These are phyloP conservation scores for Aspergillus panamensis DNA, from an alignment of 495 filamentous ascomycete genomes.

Conservation along the genomic window DNA sequence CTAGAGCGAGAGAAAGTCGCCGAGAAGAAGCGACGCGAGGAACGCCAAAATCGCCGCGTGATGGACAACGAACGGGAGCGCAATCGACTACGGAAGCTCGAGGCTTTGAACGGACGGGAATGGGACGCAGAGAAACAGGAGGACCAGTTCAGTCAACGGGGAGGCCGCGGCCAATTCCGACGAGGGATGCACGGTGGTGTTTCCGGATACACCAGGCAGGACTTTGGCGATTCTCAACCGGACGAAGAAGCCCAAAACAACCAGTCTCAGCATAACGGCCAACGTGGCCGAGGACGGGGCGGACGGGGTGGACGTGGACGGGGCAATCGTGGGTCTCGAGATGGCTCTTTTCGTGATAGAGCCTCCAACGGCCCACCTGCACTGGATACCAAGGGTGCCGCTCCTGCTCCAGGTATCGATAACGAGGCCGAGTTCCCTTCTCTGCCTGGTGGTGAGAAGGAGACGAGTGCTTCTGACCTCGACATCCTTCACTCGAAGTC, in stretches of 20 bases:
- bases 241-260: slow-evolving; percentile 18
- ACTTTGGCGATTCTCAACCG: slow-evolving; percentile 29
- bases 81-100: slow-evolving; percentile 67
- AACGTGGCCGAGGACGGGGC: slow-evolving; percentile 30
- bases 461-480: slow-evolving; percentile 13
- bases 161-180: slow-evolving; percentile 44
- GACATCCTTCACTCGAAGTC: slow-evolving; percentile 18
- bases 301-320: slow-evolving; percentile 35
- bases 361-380: slow-evolving; percentile 22
- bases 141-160: slow-evolving; percentile 50
- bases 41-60: slow-evolving; percentile 51
- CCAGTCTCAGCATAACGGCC: not conserved
- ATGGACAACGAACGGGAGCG: slow-evolving; percentile 70
- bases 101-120: slow-evolving; percentile 61
- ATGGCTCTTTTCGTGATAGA: slow-evolving; percentile 15
- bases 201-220: slow-evolving; percentile 34
- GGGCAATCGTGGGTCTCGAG: slow-evolving; percentile 31
- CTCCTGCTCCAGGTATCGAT: slow-evolving; percentile 25
- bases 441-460: slow-evolving; percentile 32
- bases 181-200: slow-evolving; percentile 62
- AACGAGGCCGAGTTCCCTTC: slow-evolving; percentile 44
- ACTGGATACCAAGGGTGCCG: slow-evolving; percentile 15
- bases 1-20: slow-evolving; percentile 60
- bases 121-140: slow-evolving; percentile 77
- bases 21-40: slow-evolving; percentile 50